These are phyloP conservation scores for Mucor piriformis DNA, from an alignment of 371 early-diverging fungal genomes.

Conservation along the genomic window DNA sequence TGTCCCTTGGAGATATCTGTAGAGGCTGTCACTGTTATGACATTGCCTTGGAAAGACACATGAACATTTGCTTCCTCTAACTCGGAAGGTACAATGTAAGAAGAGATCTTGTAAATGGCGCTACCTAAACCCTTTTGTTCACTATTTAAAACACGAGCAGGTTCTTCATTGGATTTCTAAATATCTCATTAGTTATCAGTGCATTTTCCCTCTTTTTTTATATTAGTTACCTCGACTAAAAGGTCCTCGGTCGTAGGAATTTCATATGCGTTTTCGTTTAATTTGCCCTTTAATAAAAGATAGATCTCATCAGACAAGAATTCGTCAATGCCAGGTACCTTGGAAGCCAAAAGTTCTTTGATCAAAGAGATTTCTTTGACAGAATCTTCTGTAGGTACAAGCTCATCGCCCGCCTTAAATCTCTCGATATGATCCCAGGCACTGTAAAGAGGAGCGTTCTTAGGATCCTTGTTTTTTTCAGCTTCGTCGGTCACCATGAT, in stretches of 20 bases:
- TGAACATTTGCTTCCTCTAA: conserved; percentile 56
- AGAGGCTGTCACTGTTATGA: conserved; percentile 59
- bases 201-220: no score
- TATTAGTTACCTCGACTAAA: conserved; percentile 41
- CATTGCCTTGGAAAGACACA: conserved; percentile 53
- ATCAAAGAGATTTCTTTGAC: conserved; percentile 60
- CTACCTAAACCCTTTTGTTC: conserved; percentile 72
- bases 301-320: conserved; percentile 85
- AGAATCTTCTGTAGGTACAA: conserved; percentile 55
- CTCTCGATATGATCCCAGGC: conserved; percentile 85
- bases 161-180: conserved; percentile 33
- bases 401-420: conserved; percentile 58
- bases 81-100: conserved; percentile 35
- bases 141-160: conserved; percentile 33
- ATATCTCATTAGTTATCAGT: background rate
- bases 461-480: conserved; percentile 48
- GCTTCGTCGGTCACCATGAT: conserved; percentile 77
- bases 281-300: conserved; percentile 76
- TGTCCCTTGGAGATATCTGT: conserved; percentile 71
- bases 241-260: conserved; percentile 39
- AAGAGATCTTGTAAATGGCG: conserved; percentile 40
- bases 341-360: conserved; percentile 61
- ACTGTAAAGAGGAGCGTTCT: conserved; percentile 54
- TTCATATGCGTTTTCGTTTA: conserved; percentile 71
- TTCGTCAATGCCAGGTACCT: conserved; percentile 80